Evolutionary conservation across 805 yeast species (phyloP).

Genomic region (Barnettozyma siamensis): DNA sequence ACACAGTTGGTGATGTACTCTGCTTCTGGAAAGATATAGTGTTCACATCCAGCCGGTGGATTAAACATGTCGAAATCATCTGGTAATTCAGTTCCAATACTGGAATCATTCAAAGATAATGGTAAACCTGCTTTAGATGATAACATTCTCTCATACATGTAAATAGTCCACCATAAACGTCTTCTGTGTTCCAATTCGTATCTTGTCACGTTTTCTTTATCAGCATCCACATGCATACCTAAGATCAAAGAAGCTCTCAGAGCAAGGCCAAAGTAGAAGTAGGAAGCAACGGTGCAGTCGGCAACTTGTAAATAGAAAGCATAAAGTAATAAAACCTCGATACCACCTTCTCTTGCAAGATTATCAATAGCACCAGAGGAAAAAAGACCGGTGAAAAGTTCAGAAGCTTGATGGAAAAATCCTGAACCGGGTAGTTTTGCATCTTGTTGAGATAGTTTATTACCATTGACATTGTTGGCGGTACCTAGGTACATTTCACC

Average conservation of each 20-base stretch:
- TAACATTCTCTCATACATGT: slow-evolving; percentile 77
- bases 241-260: slow-evolving; percentile 63
- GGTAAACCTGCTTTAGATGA: slow-evolving; percentile 82
- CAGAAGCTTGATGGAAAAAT: slow-evolving; percentile 75
- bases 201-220: slow-evolving; percentile 56
- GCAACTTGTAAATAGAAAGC: slow-evolving; percentile 81
- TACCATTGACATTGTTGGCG: slow-evolving; percentile 55
- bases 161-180: slow-evolving; percentile 82
- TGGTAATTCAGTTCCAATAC: slow-evolving; percentile 74
- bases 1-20: slow-evolving; percentile 74
- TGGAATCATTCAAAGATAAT: slow-evolving; percentile 70
- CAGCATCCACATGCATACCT: slow-evolving; percentile 82
- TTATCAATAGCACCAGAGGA: slow-evolving; percentile 78
- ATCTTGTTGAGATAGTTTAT: slow-evolving; percentile 19
- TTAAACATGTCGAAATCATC: slow-evolving; percentile 60
- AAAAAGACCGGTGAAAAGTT: slow-evolving; percentile 67
- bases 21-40: slow-evolving; percentile 72
- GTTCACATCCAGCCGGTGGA: slow-evolving; percentile 56
- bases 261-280: slow-evolving; percentile 75
- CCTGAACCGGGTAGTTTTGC: slow-evolving; percentile 72
- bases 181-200: slow-evolving; percentile 79
- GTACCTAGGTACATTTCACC: slow-evolving; percentile 84
- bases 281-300: slow-evolving; percentile 76
- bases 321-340: slow-evolving; percentile 67
- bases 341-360: slow-evolving; percentile 72